phyloP scores from a whole-genome alignment of 805 yeast species.

The Brettanomyces naardenensis region DNA sequence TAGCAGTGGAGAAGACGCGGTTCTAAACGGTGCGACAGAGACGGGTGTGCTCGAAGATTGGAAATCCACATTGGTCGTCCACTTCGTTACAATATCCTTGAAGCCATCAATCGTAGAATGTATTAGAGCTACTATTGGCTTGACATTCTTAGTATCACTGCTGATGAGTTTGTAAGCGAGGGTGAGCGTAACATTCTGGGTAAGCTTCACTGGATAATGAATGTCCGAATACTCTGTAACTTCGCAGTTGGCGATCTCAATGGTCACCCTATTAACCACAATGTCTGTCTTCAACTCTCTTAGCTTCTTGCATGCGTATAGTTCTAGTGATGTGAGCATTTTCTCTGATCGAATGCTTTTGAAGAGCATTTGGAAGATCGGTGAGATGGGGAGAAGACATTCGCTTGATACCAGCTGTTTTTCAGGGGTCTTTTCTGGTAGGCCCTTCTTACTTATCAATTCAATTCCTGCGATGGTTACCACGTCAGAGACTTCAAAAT shows the following conservation, averaged over 20 bases:
- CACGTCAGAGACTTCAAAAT: constrained; percentile 6
- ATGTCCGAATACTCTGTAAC: constrained; percentile 14
- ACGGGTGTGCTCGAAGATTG: constrained; percentile 11
- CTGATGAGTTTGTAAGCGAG: constrained; percentile 21
- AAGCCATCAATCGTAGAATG: constrained; percentile 14
- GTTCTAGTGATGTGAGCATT: constrained; percentile 19
- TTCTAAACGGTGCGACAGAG: not conserved
- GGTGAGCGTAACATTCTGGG: constrained; percentile 12
- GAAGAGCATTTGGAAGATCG: constrained; percentile 22
- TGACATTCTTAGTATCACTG: constrained; percentile 19
- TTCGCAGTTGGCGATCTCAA: constrained; percentile 19
- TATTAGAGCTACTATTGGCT: constrained; percentile 20
- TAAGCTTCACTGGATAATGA: constrained; percentile 24
- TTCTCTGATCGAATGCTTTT: constrained; percentile 20
- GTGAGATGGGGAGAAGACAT: constrained; percentile 13
- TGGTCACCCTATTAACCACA: constrained; percentile 10
- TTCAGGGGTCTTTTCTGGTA: constrained; percentile 1
- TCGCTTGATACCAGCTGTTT: constrained; percentile 6
- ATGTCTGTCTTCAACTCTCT: constrained; percentile 8
- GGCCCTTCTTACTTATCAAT: constrained; percentile 4
- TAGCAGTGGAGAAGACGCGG: constrained; percentile 1
- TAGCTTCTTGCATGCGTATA: constrained; percentile 13
- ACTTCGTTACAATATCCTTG: constrained; percentile 22
- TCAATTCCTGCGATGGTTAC: constrained; percentile 11
- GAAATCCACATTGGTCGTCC: constrained; percentile 28